phyloP scores from a whole-genome alignment of 441 rosid species.

The Eutrema salsugineum region DNA sequence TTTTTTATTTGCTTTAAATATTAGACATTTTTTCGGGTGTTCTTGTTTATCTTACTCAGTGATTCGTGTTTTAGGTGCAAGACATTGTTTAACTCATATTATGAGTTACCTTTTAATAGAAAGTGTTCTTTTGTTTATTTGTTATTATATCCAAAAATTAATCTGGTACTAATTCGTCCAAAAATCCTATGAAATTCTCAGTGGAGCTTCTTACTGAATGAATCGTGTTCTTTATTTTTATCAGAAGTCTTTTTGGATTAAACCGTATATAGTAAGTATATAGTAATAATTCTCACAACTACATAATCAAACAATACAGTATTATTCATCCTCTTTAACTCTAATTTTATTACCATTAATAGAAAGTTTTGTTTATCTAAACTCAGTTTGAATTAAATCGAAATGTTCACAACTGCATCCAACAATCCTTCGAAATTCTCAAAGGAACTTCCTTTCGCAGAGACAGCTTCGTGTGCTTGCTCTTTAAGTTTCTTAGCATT shows the following conservation, averaged over 20 bases:
- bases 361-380: background rate
- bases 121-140: background rate
- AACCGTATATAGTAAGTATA: too few relatives aligned
- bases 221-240: background rate
- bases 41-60: background rate
- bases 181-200: conserved; percentile 34
- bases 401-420: background rate
- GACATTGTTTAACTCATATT: background rate
- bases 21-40: conserved; percentile 11
- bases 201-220: conserved; percentile 16
- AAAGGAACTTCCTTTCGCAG: conserved; percentile 34
- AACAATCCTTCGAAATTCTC: conserved; percentile 37
- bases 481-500: conserved; percentile 31
- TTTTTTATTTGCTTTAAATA: background rate
- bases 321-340: conserved; percentile 30
- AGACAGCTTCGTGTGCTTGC: conserved; percentile 36
- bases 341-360: background rate
- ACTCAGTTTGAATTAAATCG: background rate
- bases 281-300: background rate
- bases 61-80: conserved; percentile 10
- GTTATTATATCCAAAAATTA: too few relatives aligned
- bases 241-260: background rate
- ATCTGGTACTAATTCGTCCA: background rate
- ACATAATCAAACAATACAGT: conserved; percentile 30
- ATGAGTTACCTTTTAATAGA: background rate